These are phyloP conservation scores for Nothopassalora personata DNA, from an alignment of 2,329 filamentous ascomycete species.

Conservation along the genomic window DNA sequence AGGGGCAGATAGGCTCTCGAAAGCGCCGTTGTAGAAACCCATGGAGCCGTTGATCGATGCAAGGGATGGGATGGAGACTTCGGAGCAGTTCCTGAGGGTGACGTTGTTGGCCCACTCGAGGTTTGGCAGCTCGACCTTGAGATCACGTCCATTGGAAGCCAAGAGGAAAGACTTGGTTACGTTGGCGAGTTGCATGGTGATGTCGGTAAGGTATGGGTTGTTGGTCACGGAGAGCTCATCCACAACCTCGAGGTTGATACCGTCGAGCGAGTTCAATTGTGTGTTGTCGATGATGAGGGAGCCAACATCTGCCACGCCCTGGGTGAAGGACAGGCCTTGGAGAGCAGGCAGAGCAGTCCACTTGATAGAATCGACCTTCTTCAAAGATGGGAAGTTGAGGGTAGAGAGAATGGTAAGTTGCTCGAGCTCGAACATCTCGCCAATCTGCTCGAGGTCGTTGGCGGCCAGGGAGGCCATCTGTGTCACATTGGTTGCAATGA, in stretches of 20 bases:
- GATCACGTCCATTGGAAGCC: conserved; percentile 69
- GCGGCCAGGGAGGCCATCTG: conserved; percentile 61
- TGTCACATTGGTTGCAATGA: conserved; percentile 50
- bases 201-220: conserved; percentile 72
- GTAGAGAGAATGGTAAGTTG: conserved; percentile 63
- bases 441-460: conserved; percentile 58
- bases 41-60: conserved; percentile 69
- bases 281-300: conserved; percentile 80
- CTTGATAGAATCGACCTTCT: conserved; percentile 59
- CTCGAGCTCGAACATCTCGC: conserved; percentile 63
- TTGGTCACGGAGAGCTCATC: conserved; percentile 77
- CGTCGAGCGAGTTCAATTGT: conserved; percentile 68
- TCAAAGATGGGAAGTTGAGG: conserved; percentile 62
- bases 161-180: conserved; percentile 67
- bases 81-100: conserved; percentile 74
- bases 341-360: conserved; percentile 68
- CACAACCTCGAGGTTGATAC: conserved; percentile 73
- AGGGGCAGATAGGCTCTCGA: conserved; percentile 56
- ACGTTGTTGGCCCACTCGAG: conserved; percentile 73
- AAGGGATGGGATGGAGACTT: conserved; percentile 68
- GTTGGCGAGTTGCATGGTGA: conserved; percentile 73
- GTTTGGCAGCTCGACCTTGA: conserved; percentile 70
- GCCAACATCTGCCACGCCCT: conserved; percentile 61
- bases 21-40: conserved; percentile 76
- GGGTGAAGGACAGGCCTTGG: conserved; percentile 54